Evolutionary conservation across 192 early-diverging fungal species (phyloP).

Genomic region (Backusella psychrophila): DNA sequence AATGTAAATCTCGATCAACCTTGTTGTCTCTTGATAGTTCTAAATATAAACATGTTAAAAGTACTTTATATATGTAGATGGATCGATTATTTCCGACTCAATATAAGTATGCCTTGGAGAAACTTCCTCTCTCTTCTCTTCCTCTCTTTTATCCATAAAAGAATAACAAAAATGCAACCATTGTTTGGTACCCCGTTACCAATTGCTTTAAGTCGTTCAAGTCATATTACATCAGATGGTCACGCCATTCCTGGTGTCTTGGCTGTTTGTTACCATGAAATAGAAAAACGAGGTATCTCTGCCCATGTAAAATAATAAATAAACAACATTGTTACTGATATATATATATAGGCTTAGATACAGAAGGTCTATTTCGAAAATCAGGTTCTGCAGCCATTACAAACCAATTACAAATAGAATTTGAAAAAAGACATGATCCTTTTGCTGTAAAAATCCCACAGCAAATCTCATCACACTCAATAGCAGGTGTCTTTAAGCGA

Average conservation of each 20-base stretch:
- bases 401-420: conserved; percentile 8
- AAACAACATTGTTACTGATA: background rate
- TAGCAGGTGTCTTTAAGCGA: conserved; percentile 3
- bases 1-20: background rate
- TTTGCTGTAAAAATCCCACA: background rate
- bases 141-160: conserved; percentile 8
- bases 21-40: background rate
- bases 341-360: background rate
- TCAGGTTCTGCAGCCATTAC: background rate
- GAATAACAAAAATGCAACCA: background rate
- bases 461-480: background rate
- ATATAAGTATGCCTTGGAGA: background rate
- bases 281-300: background rate
- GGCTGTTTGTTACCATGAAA: background rate
- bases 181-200: conserved; percentile 4
- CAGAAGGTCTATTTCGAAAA: conserved; percentile 14
- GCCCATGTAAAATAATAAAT: background rate
- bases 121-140: background rate
- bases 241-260: conserved; percentile 3
- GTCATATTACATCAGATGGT: background rate
- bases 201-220: background rate
- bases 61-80: background rate
- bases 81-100: background rate
- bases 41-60: background rate
- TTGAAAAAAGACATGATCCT: background rate